These are phyloP conservation scores for Phytophthora tubulina DNA, from an alignment of 352 stramenopile species.

Conservation along the genomic window DNA sequence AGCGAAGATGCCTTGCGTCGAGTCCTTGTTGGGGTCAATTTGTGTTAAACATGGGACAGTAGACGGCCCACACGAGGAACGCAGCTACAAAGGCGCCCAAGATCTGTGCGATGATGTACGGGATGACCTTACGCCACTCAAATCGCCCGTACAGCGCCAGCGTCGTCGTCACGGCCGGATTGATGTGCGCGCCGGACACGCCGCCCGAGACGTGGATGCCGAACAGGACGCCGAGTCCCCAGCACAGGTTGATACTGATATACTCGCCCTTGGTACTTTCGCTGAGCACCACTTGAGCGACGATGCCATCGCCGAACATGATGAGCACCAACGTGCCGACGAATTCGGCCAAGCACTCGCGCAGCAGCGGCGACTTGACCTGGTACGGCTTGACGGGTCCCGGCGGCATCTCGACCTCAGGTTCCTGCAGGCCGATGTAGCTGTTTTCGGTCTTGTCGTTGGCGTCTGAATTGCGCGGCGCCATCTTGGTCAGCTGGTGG, in stretches of 20 bases:
- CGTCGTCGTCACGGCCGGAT: conserved; percentile 61
- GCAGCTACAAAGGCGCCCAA: conserved; percentile 52
- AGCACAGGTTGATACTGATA: conserved; percentile 67
- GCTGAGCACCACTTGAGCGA: conserved; percentile 60
- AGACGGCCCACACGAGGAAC: conserved; percentile 53
- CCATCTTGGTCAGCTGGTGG: conserved; percentile 5
- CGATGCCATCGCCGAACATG: conserved; percentile 62
- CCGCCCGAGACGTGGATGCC: conserved; percentile 57
- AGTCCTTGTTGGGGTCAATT: conserved; percentile 50
- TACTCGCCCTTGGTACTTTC: conserved; percentile 55
- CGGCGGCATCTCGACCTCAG: conserved; percentile 28
- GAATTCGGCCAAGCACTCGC: conserved; percentile 63
- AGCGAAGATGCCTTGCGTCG: conserved; percentile 45
- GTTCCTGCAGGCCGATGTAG: conserved; percentile 36
- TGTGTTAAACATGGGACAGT: conserved; percentile 53
- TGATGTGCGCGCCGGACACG: conserved; percentile 61
- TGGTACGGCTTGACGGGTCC: conserved; percentile 23
- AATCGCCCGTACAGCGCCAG: conserved; percentile 51
- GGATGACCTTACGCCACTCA: conserved; percentile 55
- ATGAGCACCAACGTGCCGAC: conserved; percentile 62
- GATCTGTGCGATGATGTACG: conserved; percentile 55
- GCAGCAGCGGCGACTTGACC: conserved; percentile 45
- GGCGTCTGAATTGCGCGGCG: background rate
- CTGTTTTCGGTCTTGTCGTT: conserved; percentile 33
- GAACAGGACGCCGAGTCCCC: conserved; percentile 68